Percentiles rank a stretch among this genome's conserved stretches.
Conservation (phyloP, 2,329 filamentous ascomycete species). For the Fusarium odoratissimum region DNA sequence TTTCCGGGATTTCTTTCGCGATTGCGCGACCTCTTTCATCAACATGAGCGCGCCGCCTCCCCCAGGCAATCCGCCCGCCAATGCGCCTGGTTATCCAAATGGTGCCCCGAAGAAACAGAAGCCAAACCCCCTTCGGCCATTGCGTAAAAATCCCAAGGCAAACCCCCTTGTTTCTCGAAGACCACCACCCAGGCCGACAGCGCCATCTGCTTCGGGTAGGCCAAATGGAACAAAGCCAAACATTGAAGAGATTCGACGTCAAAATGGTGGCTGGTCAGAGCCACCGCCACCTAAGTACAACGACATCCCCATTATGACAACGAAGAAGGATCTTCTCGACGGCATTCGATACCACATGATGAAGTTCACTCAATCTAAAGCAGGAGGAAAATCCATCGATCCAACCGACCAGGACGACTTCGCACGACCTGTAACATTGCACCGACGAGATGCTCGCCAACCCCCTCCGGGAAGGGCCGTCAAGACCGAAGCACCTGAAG, state of each 20-base stretch:
- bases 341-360: conserved; percentile 89
- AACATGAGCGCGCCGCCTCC: conserved; percentile 60
- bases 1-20: background rate
- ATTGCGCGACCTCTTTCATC: conserved; percentile 2
- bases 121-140: conserved; percentile 54
- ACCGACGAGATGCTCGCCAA: conserved; percentile 86
- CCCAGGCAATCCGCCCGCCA: conserved; percentile 37
- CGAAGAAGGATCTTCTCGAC: conserved; percentile 82
- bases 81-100: conserved; percentile 50
- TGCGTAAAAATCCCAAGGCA: conserved; percentile 57
- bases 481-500: conserved; percentile 66
- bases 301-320: conserved; percentile 79
- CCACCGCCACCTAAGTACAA: conserved; percentile 62
- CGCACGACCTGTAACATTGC: conserved; percentile 85
- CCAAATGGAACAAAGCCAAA: conserved; percentile 49
- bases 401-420: conserved; percentile 80
- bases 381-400: conserved; percentile 72
- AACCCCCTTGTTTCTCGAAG: conserved; percentile 74
- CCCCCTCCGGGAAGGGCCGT: conserved; percentile 71
- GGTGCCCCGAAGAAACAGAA: conserved; percentile 48
- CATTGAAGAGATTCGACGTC: conserved; percentile 57
- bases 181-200: conserved; percentile 41
- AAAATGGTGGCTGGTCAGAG: conserved; percentile 69
- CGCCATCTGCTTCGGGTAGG: conserved; percentile 35
- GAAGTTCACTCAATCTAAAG: conserved; percentile 74